These are phyloP conservation scores for Colletotrichum sansevieriae DNA, from an alignment of 2,329 filamentous ascomycete genomes.

Conservation along the genomic window DNA sequence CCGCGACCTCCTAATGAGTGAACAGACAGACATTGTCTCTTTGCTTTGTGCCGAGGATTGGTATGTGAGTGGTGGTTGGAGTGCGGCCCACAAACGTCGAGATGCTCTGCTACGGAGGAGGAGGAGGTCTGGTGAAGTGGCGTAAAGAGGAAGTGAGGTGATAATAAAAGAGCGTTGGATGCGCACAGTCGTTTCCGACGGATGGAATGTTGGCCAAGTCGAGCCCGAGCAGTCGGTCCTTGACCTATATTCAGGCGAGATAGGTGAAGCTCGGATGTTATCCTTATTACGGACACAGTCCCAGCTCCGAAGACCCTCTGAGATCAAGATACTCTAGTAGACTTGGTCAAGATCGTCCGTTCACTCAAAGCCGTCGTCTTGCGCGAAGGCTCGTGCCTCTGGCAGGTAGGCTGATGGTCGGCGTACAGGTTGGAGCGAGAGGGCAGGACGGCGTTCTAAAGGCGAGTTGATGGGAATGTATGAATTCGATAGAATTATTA, in stretches of 20 bases:
- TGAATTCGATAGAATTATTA: slow-evolving; percentile 25
- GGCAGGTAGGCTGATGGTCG: slow-evolving; percentile 26
- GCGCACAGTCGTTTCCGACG: slow-evolving; percentile 20
- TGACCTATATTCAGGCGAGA: slow-evolving; percentile 28
- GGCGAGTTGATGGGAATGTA: slow-evolving; percentile 11
- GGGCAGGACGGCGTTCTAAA: slow-evolving; percentile 1
- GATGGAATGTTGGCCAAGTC: slow-evolving; percentile 30
- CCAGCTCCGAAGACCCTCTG: slow-evolving; percentile 23
- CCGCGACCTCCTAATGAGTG: slow-evolving; percentile 63
- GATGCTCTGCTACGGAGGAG: too few relatives aligned
- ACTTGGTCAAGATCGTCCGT: slow-evolving; percentile 29
- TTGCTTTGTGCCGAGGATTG: not conserved
- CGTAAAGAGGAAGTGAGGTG: not conserved
- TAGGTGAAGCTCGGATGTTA: slow-evolving; percentile 34
- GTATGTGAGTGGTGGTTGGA: not conserved
- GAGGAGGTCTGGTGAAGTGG: not conserved
- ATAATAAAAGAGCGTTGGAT: slow-evolving; percentile 1
- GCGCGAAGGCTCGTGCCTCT: slow-evolving; percentile 32
- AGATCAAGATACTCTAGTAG: slow-evolving; percentile 4
- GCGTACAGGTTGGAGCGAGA: slow-evolving; percentile 16
- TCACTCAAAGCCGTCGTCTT: slow-evolving; percentile 30
- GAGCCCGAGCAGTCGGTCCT: slow-evolving; percentile 29
- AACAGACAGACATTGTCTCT: slow-evolving; percentile 69
- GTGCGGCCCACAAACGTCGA: too few relatives aligned
- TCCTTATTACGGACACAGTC: slow-evolving; percentile 33